Conservation (phyloP, 345 rosid species). For the Citrus trifoliata region DNA sequence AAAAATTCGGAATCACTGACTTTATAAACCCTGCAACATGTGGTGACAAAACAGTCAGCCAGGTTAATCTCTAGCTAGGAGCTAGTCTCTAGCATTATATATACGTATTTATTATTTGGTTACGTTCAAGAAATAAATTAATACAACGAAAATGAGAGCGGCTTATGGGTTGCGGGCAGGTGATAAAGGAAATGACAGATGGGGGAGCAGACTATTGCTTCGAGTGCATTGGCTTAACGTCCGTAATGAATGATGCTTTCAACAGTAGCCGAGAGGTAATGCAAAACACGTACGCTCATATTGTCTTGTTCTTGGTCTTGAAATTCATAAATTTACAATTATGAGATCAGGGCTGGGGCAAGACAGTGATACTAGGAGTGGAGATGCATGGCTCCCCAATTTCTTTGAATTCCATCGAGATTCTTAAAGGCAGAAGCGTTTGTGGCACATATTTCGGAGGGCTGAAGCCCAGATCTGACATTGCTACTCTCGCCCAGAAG, state of each 20-base stretch:
- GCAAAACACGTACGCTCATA: not conserved
- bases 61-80: conserved; percentile 27
- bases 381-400: conserved; percentile 33
- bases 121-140: too few species aligned
- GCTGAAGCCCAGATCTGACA: conserved; percentile 50
- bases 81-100: too few species aligned
- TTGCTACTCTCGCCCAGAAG: conserved; percentile 41
- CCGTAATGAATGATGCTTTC: conserved; percentile 53
- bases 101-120: too few species aligned
- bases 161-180: conserved; percentile 21
- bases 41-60: conserved; percentile 35
- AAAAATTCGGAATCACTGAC: conserved; percentile 58
- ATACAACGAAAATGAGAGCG: too few species aligned
- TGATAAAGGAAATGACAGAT: conserved; percentile 54
- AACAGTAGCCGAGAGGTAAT: conserved; percentile 43
- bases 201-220: conserved; percentile 83
- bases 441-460: conserved; percentile 55
- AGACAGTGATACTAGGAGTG: conserved; percentile 59
- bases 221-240: conserved; percentile 66
- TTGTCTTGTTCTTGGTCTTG: conserved; percentile 3
- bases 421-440: conserved; percentile 43
- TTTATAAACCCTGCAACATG: conserved; percentile 55
- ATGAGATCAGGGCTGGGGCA: conserved; percentile 55
- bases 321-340: not conserved
- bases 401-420: conserved; percentile 26